These are phyloP conservation scores for Saccharomycopsis crataegensis DNA, from an alignment of 1,139 yeast species.

Conservation along the genomic window DNA sequence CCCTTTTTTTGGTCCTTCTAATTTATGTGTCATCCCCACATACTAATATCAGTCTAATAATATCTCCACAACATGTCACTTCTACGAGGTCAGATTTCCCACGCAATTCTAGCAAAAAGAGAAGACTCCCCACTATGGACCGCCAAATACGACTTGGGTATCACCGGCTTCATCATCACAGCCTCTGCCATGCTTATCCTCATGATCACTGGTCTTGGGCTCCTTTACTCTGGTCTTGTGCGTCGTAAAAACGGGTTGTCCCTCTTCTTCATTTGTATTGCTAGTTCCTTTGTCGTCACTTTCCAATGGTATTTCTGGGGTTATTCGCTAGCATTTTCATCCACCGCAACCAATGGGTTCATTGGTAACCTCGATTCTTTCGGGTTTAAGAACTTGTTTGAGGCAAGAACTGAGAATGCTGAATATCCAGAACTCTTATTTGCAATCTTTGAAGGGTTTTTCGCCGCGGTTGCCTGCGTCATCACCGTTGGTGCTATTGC, in stretches of 20 bases:
- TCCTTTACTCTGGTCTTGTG: slow-evolving; percentile 87
- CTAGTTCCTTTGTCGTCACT: slow-evolving; percentile 71
- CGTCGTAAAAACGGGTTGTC: slow-evolving; percentile 87
- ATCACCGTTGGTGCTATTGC: slow-evolving; percentile 93
- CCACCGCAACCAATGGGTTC: slow-evolving; percentile 68
- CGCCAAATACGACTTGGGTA: slow-evolving; percentile 36
- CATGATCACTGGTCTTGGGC: slow-evolving; percentile 94
- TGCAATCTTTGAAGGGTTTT: slow-evolving; percentile 87
- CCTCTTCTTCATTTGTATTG: slow-evolving; percentile 74
- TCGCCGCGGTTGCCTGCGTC: slow-evolving; percentile 81
- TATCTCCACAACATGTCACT: too few species aligned
- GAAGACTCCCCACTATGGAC: not conserved
- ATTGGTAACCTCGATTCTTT: slow-evolving; percentile 81
- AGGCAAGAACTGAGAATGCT: slow-evolving; percentile 30
- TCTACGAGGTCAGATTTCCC: too few species aligned
- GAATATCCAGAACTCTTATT: slow-evolving; percentile 76
- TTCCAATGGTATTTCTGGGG: slow-evolving; percentile 99
- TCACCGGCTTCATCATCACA: slow-evolving; percentile 41
- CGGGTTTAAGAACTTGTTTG: slow-evolving; percentile 66
- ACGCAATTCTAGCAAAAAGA: not conserved
- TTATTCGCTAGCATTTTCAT: slow-evolving; percentile 79
- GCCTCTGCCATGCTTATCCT: slow-evolving; percentile 72
- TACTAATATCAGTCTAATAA: too few species aligned
- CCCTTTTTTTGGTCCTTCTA: not conserved
- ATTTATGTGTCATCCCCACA: not conserved